Conservation (phyloP, 257 asterid genomes). For the Primulina tabacum region DNA sequence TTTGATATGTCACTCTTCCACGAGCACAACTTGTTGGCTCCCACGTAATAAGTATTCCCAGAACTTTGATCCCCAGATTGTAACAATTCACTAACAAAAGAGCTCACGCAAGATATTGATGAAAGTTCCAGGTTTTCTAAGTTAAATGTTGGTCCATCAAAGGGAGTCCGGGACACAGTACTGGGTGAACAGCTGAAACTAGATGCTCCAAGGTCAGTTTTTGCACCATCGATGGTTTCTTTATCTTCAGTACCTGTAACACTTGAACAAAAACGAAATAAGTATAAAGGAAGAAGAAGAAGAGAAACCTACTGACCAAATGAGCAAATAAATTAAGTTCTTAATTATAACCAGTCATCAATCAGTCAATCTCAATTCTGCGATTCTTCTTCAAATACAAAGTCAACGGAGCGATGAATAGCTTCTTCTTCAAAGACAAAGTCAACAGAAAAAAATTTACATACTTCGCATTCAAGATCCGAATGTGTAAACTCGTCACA, state of each 20-base stretch:
- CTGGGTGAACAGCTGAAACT: constrained; percentile 52
- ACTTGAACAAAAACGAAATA: constrained; percentile 10
- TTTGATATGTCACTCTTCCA: constrained; percentile 70
- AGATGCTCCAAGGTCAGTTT: constrained; percentile 39
- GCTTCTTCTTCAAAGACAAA: not conserved
- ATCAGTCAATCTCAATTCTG: constrained; percentile 3
- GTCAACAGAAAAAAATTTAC: not conserved
- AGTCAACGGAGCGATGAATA: not conserved
- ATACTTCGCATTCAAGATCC: not conserved
- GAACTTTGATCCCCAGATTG: constrained; percentile 54
- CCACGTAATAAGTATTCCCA: constrained; percentile 51
- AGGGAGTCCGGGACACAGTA: constrained; percentile 42
- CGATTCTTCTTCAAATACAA: not conserved
- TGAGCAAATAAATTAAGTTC: constrained; percentile 7
- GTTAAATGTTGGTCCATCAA: constrained; percentile 51
- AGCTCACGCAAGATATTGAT: constrained; percentile 55
- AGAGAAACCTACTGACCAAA: not conserved
- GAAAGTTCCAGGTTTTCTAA: constrained; percentile 64
- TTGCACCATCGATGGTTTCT: constrained; percentile 41
- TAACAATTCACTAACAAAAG: constrained; percentile 56
- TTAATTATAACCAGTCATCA: constrained; percentile 10
- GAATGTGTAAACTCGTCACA: not conserved
- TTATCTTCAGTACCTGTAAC: constrained; percentile 76
- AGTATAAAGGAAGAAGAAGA: constrained; percentile 22
- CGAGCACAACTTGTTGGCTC: constrained; percentile 57